Evolutionary conservation across 2,329 filamentous ascomycete genomes (phyloP).

Genomic region (Fusarium liriodendri): DNA sequence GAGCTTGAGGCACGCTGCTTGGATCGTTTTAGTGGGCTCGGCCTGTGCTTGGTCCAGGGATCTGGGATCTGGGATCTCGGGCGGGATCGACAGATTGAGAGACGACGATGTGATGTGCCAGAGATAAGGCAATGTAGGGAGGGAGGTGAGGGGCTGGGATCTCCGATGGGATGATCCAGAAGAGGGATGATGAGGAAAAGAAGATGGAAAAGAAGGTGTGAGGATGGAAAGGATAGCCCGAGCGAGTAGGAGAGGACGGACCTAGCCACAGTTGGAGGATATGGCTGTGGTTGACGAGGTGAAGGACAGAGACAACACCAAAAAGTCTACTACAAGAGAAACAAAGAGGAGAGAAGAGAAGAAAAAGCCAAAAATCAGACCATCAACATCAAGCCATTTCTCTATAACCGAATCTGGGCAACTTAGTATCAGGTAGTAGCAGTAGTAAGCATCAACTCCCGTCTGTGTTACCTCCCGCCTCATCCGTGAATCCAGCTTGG

Average conservation of each 20-base stretch:
- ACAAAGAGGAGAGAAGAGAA: conserved; percentile 4
- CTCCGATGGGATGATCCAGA: conserved; percentile 7
- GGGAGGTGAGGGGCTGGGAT: conserved; percentile 22
- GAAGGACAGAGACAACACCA: conserved; percentile 10
- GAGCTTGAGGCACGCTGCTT: conserved; percentile 31
- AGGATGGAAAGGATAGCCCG: conserved; percentile 9
- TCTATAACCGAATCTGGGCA: conserved; percentile 36
- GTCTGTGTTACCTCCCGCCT: conserved; percentile 4
- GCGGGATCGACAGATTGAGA: conserved; percentile 36
- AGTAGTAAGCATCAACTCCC: neutral
- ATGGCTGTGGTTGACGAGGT: conserved; percentile 30
- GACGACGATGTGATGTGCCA: conserved; percentile 14
- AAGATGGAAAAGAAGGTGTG: conserved; percentile 1
- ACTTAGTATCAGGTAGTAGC: conserved; percentile 1
- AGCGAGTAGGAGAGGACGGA: neutral
- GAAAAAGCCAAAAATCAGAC: conserved; percentile 11
- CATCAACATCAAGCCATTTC: conserved; percentile 32
- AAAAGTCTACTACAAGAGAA: conserved; percentile 1
- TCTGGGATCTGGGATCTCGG: conserved; percentile 38
- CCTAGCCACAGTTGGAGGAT: neutral
- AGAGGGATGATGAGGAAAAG: neutral
- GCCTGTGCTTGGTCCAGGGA: conserved; percentile 28
- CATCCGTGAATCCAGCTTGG: neutral
- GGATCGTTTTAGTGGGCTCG: conserved; percentile 35
- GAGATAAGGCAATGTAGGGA: conserved; percentile 29